Base-by-base conservation (phyloP, 768 basidiomycete species). In the Trametes cubensis region DNA sequence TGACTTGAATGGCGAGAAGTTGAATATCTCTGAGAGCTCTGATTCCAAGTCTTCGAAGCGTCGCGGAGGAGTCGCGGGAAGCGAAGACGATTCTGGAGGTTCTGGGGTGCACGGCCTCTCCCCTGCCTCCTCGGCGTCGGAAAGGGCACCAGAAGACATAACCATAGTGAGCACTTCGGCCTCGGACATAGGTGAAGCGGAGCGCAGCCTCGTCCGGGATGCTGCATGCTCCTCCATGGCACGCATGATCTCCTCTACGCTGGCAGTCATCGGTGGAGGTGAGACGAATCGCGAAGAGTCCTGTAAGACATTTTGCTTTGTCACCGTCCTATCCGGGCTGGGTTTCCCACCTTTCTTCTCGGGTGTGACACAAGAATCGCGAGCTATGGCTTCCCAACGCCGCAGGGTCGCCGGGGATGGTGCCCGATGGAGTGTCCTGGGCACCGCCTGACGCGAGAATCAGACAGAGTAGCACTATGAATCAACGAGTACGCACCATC, bases 1-100 rank as follows among this genome's bases (percentile, higher is more conserved):
- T 18, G 61, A 60, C 49, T 64, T 56, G 53, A 45, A 55, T 2
- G 69, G 67, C 11, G 69, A 69, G 51, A 63, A 55, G 47, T 66
- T 54, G 26, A 63, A 55, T 14, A 52, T 34, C 25, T 59, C 62
- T 3, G 63, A 42, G 17, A 52, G 41, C 21, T 59, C 62, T 6
- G 63, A 42, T 18, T 64, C 63, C 23, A 64, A 44, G 3, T 60
- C 48, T n/a, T 42, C 58, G 10, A 64, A 20, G 18, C 58, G 55
- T 6, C n/a, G 49, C 4, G 54, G 41, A 13, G 63, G 63, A 1
- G 63, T 64, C 2, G 59, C 51, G 6, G 59, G 58, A 8, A 51
- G 30, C 5, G 63, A 42, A 10, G 59, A 41, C 2, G 54, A 41
- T 8, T 38, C 26, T 6, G 63, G 54, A 3, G n/a, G 45, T 20